Evolutionary conservation across 805 yeast species (phyloP), one percentile per base, ranked within the genome.

Genomic region (Candida koratica): DNA sequence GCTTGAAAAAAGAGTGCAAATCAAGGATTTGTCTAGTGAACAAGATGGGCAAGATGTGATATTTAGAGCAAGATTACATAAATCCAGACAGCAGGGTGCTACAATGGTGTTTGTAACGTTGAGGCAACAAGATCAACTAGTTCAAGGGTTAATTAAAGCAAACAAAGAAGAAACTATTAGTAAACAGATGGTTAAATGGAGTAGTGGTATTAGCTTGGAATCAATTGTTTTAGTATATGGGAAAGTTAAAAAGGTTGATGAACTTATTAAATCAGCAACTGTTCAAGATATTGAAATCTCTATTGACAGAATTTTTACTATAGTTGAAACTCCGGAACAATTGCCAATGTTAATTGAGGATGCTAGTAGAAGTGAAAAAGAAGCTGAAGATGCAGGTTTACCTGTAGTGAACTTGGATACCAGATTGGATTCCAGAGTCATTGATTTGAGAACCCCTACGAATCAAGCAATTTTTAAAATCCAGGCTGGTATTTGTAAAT

Each of bases 121-220:
- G 52, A 84, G 99, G 70, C 98, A 93, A 70, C 96, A 87, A 67
- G 71, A 76, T 37, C 75, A 77, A 42, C 65, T 82, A 53, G 77
- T 89, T 52, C 97, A 90, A 71, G 95, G 84, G 41, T 72, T 93
- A 44, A 69, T 89, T 45, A 86, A 81, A 56, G 82, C 84, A 43
- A 79, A 83, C 53, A 77, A 77, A 52, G 79, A 79, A 44, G 79
- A 79, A 43, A 66, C 81, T 30, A 73, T 93, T 32, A 84, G 96
- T 35, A 93, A 93, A 67, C 96, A 84, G 60, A 84, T 93, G 90
- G 95, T 89, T 48, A 93, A 93, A 67, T 93, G 96, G 96, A 83
- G 88, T 17, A 85, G 90, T 25, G 68, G 84, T 23, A 74, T 93
- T 57, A 84, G 79, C 56, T 72, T 85, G 51, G 99, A 93, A 67